These are phyloP conservation scores for Porphyrellus sp. DNA, from an alignment of 1,284 basidiomycete species.

Conservation along the genomic window DNA sequence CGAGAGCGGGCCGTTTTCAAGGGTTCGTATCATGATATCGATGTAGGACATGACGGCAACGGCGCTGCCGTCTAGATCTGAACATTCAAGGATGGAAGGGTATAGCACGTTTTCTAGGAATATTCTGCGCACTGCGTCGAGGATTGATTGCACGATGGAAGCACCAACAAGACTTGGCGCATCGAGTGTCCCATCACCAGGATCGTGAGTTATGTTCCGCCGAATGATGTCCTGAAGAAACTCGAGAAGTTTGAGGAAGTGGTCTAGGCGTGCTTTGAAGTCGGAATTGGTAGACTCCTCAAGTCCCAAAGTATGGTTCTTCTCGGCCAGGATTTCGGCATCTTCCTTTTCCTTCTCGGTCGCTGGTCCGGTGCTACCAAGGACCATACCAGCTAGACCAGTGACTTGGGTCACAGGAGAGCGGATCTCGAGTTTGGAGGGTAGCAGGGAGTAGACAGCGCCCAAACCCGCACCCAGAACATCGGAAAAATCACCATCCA, in stretches of 20 bases:
- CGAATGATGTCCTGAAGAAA: conserved; percentile 88
- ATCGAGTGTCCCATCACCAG: conserved; percentile 43
- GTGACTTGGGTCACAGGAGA: conserved; percentile 44
- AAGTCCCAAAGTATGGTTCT: conserved; percentile 58
- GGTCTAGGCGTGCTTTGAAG: conserved; percentile 78
- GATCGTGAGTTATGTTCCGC: conserved; percentile 51
- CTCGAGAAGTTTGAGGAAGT: conserved; percentile 87
- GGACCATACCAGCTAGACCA: conserved; percentile 54
- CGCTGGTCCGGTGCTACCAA: conserved; percentile 53
- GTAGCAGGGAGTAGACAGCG: conserved; percentile 89
- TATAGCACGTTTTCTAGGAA: conserved; percentile 94
- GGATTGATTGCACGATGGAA: conserved; percentile 76
- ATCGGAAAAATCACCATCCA: conserved; percentile 95
- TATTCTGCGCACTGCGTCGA: conserved; percentile 80
- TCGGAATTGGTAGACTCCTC: conserved; percentile 75
- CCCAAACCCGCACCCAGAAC: conserved; percentile 92
- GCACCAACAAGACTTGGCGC: conserved; percentile 64
- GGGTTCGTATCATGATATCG: conserved; percentile 79
- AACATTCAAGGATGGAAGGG: conserved; percentile 92
- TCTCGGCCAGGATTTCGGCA: conserved; percentile 52
- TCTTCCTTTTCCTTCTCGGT: conserved; percentile 58
- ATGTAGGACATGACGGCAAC: conserved; percentile 98
- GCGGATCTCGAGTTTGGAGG: conserved; percentile 77
- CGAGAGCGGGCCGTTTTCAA: conserved; percentile 67
- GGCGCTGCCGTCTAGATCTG: conserved; percentile 87